phyloP scores from a whole-genome alignment of 176 grass and related monocot genomes.

The Triticum monococcum region DNA sequence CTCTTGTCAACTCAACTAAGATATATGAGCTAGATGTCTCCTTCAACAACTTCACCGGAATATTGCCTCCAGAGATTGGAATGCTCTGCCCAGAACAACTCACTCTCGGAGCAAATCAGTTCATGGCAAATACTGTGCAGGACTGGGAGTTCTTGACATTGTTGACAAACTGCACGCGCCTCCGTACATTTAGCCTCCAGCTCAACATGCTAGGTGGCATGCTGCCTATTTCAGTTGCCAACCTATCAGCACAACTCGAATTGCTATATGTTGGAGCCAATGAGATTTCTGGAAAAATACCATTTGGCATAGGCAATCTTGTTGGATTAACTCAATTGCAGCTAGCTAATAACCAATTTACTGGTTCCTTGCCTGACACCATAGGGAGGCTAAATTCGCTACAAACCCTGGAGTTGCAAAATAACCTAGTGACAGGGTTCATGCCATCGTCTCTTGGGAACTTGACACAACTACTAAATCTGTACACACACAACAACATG shows the following conservation, averaged over 20 bases:
- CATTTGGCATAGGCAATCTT: too few relatives aligned
- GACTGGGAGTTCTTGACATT: slow-evolving; percentile 25
- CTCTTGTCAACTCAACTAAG: slow-evolving; percentile 37
- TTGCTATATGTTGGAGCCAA: too few relatives aligned
- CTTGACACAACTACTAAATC: not conserved
- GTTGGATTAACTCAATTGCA: too few relatives aligned
- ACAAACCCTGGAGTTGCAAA: not conserved
- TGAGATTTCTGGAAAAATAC: too few relatives aligned
- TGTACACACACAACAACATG: not conserved
- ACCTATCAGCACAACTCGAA: not conserved
- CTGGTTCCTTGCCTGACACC: not conserved
- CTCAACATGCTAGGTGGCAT: slow-evolving; percentile 26
- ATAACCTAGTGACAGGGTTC: slow-evolving; percentile 30
- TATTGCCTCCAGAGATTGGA: slow-evolving; percentile 34
- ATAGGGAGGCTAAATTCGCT: slow-evolving; percentile 35
- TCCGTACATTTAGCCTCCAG: slow-evolving; percentile 11
- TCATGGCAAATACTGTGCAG: not conserved
- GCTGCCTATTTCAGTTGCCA: slow-evolving; percentile 34
- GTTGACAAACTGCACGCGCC: slow-evolving; percentile 50
- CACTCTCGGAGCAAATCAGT: not conserved
- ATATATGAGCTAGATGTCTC: slow-evolving; percentile 27
- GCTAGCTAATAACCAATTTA: too few relatives aligned
- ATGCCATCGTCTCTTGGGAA: slow-evolving; percentile 35
- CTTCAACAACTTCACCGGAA: slow-evolving; percentile 36
- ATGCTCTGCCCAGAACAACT: slow-evolving; percentile 26